Evolutionary conservation across 768 basidiomycete species (phyloP).

Genomic region (Lactifluus hygrophoroides): DNA sequence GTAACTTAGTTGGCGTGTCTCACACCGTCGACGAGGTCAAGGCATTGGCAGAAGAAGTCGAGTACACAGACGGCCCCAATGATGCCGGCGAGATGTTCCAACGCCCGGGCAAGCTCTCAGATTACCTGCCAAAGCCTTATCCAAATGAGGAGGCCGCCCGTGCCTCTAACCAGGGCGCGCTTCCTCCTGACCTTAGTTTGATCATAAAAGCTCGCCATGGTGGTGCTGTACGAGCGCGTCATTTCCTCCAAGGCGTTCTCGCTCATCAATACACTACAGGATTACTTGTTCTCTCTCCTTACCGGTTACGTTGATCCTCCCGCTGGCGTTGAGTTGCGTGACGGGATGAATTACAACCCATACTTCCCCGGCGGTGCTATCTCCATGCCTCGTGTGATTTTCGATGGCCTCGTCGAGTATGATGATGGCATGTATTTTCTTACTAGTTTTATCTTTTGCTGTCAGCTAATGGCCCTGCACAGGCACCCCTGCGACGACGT

Average conservation of each 20-base stretch:
- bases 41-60: constrained; percentile 90
- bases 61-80: constrained; percentile 95
- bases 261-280: constrained; percentile 37
- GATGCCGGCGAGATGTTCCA: constrained; percentile 97
- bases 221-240: constrained; percentile 63
- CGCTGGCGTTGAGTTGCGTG: constrained; percentile 88
- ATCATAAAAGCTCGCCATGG: constrained; percentile 98
- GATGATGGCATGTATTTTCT: constrained; percentile 62
- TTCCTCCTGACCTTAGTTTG: constrained; percentile 94
- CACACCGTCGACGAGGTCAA: constrained; percentile 89
- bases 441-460: not conserved
- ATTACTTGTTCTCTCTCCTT: constrained; percentile 94
- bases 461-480: not conserved
- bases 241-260: not conserved
- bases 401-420: constrained; percentile 94
- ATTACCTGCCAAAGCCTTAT: constrained; percentile 93
- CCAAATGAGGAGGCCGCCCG: constrained; percentile 97
- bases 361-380: constrained; percentile 99
- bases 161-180: constrained; percentile 86
- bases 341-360: constrained; percentile 98
- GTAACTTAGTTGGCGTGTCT: constrained; percentile 96
- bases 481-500: constrained; percentile 94
- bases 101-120: constrained; percentile 95
- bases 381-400: constrained; percentile 94
- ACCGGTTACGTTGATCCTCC: constrained; percentile 97